These are phyloP conservation scores for Chalaropsis thielavioides DNA, from an alignment of 2,329 filamentous ascomycete species.

Conservation along the genomic window DNA sequence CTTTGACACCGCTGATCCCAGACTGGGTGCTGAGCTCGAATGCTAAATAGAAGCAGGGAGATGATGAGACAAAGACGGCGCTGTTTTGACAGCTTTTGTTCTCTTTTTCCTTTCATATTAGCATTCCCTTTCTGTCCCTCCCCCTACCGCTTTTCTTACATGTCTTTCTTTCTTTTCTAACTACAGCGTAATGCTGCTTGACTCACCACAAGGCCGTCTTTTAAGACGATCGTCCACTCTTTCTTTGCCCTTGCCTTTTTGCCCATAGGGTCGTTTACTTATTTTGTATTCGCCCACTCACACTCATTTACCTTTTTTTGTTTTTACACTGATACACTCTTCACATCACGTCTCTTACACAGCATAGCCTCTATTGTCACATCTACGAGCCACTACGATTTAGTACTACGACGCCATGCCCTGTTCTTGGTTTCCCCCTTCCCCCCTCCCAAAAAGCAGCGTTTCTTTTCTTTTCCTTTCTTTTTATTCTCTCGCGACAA, in stretches of 20 bases:
- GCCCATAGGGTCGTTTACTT: background rate
- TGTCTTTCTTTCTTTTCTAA: constrained; percentile 1
- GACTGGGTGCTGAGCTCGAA: constrained; percentile 45
- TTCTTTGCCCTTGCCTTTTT: background rate
- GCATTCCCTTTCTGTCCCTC: background rate
- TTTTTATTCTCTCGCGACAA: background rate
- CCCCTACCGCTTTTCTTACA: background rate
- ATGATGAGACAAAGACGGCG: background rate
- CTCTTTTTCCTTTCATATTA: background rate
- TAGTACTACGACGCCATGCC: constrained; percentile 1
- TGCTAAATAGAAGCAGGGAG: constrained; percentile 26
- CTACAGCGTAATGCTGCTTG: background rate
- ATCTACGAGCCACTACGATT: constrained; percentile 1
- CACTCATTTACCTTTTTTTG: background rate
- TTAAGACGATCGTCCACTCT: constrained; percentile 14
- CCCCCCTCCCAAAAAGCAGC: constrained; percentile 10
- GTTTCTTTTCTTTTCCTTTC: background rate
- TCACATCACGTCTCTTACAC: background rate
- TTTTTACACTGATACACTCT: background rate
- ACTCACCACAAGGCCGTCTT: constrained; percentile 8
- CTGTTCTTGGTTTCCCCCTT: constrained; percentile 5
- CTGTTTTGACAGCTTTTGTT: constrained; percentile 2
- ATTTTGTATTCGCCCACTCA: background rate
- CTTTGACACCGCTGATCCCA: constrained; percentile 46
- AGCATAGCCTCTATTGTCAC: background rate